Evolutionary conservation across 768 basidiomycete genomes (phyloP), one percentile per base, ranked within the genome.

Genomic region (Boletus insuetus): DNA sequence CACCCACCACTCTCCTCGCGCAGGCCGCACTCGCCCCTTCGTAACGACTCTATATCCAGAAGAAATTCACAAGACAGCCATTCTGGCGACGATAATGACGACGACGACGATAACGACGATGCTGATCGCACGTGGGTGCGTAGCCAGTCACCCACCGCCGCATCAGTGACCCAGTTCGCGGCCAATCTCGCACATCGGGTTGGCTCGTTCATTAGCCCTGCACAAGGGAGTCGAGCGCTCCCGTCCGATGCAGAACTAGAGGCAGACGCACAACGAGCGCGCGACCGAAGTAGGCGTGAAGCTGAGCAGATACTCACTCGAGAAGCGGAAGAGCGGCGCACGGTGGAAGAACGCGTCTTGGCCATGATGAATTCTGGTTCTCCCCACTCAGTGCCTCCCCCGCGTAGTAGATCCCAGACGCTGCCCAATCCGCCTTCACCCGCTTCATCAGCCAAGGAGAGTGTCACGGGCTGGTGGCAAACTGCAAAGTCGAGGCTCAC

Each of bases 211-310:
- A 81, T 91, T 53, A 80, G 77, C 40, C 79, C 77, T 43, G 79
- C 81, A 4, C 71, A 78, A 7, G 63, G 62, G 5, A 73, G 74
- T 16, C 76, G 76, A 41, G 72, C 76, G 8, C 72, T 80, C 20
- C 87, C 81, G 3, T 82, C 85, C 2, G 89, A 91, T 64, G 88
- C 86, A 1, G 88, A 94, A 65, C 71, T 94, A 10, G 91, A 92
- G 70, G 89, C 87, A 3, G 87, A 91, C 58, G 90, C 89, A 10
- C 81, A 86, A 55, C 75, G 83, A 26, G 90, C 92, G 67, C 82
- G 91, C 42, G 91, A 92, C 60, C 74, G 77, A 41, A 87, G 86
- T 60, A 75, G 91, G 54, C 76, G 83, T 38, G 89, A 92, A 66
- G 91, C 91, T 1, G 91, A 93, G 67, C 78, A 76, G 1, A 93